These are phyloP conservation scores for Termitomyces sp. DNA, from an alignment of 768 basidiomycete species.

Conservation along the genomic window DNA sequence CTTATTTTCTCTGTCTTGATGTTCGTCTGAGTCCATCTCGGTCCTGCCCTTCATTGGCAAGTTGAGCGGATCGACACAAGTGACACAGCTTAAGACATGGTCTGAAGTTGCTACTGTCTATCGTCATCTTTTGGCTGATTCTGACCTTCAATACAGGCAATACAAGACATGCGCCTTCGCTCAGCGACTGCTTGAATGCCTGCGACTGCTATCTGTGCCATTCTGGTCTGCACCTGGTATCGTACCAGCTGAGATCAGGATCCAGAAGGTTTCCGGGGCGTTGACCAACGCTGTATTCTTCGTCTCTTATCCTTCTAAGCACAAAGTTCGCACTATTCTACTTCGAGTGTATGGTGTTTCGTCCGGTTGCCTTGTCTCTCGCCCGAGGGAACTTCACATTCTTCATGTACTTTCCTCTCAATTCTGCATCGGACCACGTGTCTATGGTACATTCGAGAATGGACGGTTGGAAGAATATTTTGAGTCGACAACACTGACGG, in stretches of 20 bases:
- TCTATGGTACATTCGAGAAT: constrained; percentile 94
- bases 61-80: constrained; percentile 24
- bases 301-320: constrained; percentile 64
- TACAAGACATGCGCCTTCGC: constrained; percentile 59
- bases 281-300: constrained; percentile 97
- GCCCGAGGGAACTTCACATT: constrained; percentile 78
- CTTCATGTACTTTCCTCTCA: constrained; percentile 85
- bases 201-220: constrained; percentile 50
- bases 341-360: constrained; percentile 92
- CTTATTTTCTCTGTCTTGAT: constrained; percentile 20
- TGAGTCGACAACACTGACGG: constrained; percentile 74
- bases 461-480: constrained; percentile 97
- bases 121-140: constrained; percentile 14
- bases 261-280: constrained; percentile 85
- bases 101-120: constrained; percentile 26
- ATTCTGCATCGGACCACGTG: constrained; percentile 84
- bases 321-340: constrained; percentile 59
- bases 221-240: constrained; percentile 50
- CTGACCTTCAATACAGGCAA: constrained; percentile 38
- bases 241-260: constrained; percentile 42
- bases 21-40: constrained; percentile 20
- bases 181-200: constrained; percentile 46
- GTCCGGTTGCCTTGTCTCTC: constrained; percentile 82
- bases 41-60: constrained; percentile 26
- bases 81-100: constrained; percentile 22